A percentile compares a stretch with the other conserved stretches of the same genome.
Conservation (phyloP, 768 basidiomycete genomes). For the Pleurotus citrinopileatus region DNA sequence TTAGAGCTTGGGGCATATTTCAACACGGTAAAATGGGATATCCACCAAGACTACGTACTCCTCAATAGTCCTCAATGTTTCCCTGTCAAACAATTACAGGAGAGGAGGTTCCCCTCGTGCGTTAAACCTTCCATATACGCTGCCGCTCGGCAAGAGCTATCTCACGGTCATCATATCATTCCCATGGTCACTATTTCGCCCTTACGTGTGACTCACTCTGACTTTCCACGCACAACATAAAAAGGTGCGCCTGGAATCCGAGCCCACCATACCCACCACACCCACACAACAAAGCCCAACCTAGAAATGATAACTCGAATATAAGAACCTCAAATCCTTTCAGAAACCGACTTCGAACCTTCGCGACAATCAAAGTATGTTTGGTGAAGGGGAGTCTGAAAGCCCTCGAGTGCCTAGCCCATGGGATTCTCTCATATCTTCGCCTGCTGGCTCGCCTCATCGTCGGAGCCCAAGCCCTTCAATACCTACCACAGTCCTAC, state of each 20-base stretch:
- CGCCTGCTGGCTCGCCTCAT: slow-evolving; percentile 35
- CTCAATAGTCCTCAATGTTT: too few species aligned
- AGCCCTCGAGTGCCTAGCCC: slow-evolving; percentile 77
- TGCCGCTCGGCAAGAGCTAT: too few species aligned
- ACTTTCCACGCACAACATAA: too few species aligned
- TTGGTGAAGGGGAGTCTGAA: slow-evolving; percentile 81
- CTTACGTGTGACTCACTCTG: too few species aligned
- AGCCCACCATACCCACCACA: not conserved
- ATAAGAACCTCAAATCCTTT: slow-evolving; percentile 13
- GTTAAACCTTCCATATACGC: too few species aligned
- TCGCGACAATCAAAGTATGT: slow-evolving; percentile 42
- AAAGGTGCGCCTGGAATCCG: not conserved
- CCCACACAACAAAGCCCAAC: not conserved
- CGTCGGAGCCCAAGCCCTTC: slow-evolving; percentile 19
- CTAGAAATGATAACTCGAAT: slow-evolving; percentile 30
- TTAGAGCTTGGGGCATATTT: too few species aligned
- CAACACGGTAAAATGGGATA: too few species aligned
- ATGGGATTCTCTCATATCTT: slow-evolving; percentile 74
- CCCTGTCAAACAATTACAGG: too few species aligned
- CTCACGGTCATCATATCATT: too few species aligned
- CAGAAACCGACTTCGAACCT: slow-evolving; percentile 10
- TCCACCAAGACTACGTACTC: too few species aligned
- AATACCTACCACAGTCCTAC: slow-evolving; percentile 33
- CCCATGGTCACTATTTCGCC: too few species aligned
- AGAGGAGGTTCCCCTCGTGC: too few species aligned